Percentiles rank a stretch among this genome's conserved stretches.
Conservation (phyloP, 2,329 filamentous ascomycete genomes). For the Claviceps citrina region DNA sequence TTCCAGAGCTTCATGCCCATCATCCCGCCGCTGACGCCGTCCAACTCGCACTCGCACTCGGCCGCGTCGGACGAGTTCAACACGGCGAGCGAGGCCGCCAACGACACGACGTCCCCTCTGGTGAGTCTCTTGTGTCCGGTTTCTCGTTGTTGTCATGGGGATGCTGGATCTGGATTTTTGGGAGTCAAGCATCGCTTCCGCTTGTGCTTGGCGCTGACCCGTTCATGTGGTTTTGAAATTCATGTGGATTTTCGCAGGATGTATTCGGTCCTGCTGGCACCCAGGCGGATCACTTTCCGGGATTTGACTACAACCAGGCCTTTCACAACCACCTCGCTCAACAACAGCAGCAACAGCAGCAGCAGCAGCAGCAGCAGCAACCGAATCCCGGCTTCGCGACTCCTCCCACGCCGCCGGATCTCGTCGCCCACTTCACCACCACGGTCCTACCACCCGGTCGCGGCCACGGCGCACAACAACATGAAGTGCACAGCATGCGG, state of each 20-base stretch:
- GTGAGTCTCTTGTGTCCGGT: conserved; percentile 4
- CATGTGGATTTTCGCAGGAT: too few species aligned
- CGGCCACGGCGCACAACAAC: conserved; percentile 11
- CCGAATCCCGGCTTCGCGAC: conserved; percentile 21
- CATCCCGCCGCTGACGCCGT: conserved; percentile 38
- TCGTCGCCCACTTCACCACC: conserved; percentile 18
- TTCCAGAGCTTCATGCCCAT: conserved; percentile 41
- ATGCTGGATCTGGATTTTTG: too few species aligned
- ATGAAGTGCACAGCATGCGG: conserved; percentile 13
- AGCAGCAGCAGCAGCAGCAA: conserved; percentile 9
- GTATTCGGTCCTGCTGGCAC: conserved; percentile 29
- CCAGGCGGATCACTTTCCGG: conserved; percentile 31
- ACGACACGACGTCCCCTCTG: not conserved
- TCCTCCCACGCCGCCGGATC: conserved; percentile 37
- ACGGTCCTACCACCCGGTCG: too few species aligned
- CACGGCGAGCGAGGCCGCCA: too few species aligned
- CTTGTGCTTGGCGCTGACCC: too few species aligned
- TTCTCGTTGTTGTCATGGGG: too few species aligned
- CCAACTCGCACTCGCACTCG: conserved; percentile 15
- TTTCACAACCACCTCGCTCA: conserved; percentile 22
- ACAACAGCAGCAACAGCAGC: conserved; percentile 9
- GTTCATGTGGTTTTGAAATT: too few species aligned
- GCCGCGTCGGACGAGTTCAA: conserved; percentile 6
- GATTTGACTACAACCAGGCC: conserved; percentile 26
- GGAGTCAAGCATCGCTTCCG: too few species aligned